Evolutionary conservation across 2,329 filamentous ascomycete species (phyloP).

Genomic region (Rachicladosporium sp.): DNA sequence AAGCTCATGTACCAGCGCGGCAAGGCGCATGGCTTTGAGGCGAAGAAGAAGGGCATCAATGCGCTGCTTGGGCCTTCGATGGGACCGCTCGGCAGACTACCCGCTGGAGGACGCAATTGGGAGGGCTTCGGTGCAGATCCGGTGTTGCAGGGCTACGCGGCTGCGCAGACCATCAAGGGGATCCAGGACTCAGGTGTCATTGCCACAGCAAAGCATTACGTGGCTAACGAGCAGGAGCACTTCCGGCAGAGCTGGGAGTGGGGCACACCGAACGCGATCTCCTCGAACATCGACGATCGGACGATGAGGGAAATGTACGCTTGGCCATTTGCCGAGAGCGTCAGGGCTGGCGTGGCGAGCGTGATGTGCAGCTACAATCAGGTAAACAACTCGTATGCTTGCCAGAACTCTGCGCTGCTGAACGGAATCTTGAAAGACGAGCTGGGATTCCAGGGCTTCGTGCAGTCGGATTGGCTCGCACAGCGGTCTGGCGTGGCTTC

Average conservation of each 20-base stretch:
- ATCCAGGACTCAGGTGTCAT: conserved; percentile 64
- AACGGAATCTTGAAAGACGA: conserved; percentile 62
- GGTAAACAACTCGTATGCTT: conserved; percentile 42
- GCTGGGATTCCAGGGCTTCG: conserved; percentile 57
- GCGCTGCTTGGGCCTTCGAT: conserved; percentile 72
- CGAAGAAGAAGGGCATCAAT: conserved; percentile 59
- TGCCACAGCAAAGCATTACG: conserved; percentile 59
- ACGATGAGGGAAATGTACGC: conserved; percentile 38
- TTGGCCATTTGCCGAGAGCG: conserved; percentile 58
- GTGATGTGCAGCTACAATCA: conserved; percentile 69
- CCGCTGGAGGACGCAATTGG: conserved; percentile 85
- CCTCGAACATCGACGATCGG: conserved; percentile 19
- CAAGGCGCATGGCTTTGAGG: conserved; percentile 61
- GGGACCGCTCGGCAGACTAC: conserved; percentile 70
- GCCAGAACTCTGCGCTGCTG: conserved; percentile 55
- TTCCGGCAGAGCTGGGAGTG: conserved; percentile 67
- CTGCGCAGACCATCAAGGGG: conserved; percentile 65
- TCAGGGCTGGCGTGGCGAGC: conserved; percentile 59
- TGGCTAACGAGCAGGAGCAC: conserved; percentile 73
- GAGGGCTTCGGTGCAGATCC: conserved; percentile 83
- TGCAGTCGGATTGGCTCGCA: conserved; percentile 40
- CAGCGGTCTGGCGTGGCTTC: conserved; percentile 71
- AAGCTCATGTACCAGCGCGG: conserved; percentile 72
- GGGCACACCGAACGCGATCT: conserved; percentile 62
- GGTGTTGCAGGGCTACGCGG: conserved; percentile 70